Evolutionary conservation across 2,329 filamentous ascomycete species (phyloP), one percentile per base, ranked within the genome.

Genomic region (Neurospora sp.): DNA sequence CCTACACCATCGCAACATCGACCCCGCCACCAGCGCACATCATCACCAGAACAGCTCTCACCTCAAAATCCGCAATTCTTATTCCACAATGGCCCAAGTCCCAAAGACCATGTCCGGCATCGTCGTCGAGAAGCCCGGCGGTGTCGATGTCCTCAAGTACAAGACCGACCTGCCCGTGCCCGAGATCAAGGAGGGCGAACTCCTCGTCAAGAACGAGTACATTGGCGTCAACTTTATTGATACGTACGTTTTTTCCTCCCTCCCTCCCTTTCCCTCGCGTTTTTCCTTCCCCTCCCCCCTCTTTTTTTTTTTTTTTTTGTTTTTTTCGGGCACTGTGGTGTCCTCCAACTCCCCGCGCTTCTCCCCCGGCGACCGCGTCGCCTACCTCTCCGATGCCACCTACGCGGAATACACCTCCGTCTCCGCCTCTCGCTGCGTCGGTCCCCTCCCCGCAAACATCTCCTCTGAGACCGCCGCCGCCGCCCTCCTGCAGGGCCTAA

Each of bases 191-290:
- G 87, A 90, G n/a, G 90, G 89, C 71, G 85, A 97, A 74, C 80
- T 97, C 28, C 86, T 97, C 4, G 87, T 97, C 71, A 91, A 90
- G 80, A 97, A 97, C 80, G 87, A 90, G 73, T 91, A 87, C 78
- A 85, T 91, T 67, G 94, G 93, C 71, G 83, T 97, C 72, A 97
- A 97, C 81, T 97, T 87, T 81, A 96, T 97, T 76, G 94, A 97
- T 80, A 97, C 83, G 85, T 89, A 79, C 75, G 81, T 33, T 33
- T 58, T 74, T 62, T 39, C 39, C 28, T 28, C 28, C 23, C 3
- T 28, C 23, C 3, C 23, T 28, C 0, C 23, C 23, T 1, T 28
- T 28, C 23, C 23, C 23, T 28, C 23, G 3, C 23, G 23, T 28
- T 28, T 28, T 28, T 28, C 28, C 3, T 28, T 28, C 33, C 33